A percentile compares a stretch with the other conserved stretches of the same genome.
These are phyloP conservation scores for Diaporthe caulivora DNA, from an alignment of 2,329 filamentous ascomycete genomes.

Conservation along the genomic window DNA sequence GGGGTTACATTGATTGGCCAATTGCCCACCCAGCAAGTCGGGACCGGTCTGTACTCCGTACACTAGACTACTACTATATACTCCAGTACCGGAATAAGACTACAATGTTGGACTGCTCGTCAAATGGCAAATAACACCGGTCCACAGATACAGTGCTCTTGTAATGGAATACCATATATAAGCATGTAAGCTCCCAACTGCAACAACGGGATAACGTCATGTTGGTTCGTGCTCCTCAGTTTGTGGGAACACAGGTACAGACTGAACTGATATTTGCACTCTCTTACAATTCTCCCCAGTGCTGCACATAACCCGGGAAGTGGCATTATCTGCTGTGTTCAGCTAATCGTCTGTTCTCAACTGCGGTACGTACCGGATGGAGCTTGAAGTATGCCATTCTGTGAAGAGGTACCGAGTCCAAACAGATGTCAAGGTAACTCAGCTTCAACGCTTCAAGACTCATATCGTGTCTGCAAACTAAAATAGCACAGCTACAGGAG, in stretches of 20 bases:
- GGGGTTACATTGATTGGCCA: conserved; percentile 25
- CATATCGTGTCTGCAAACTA: too few species aligned
- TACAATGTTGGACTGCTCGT: neutral
- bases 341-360: neutral
- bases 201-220: neutral
- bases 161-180: too few species aligned
- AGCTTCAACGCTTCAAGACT: too few species aligned
- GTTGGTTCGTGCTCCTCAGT: too few species aligned
- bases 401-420: neutral
- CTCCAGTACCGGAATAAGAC: too few species aligned
- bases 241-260: neutral
- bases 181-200: too few species aligned
- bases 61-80: too few species aligned
- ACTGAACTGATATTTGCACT: neutral
- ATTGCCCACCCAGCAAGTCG: neutral
- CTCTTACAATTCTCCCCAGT: neutral
- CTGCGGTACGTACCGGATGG: neutral
- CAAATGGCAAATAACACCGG: neutral
- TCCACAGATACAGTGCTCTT: too few species aligned
- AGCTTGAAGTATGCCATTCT: neutral
- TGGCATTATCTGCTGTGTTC: neutral
- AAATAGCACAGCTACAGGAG: neutral
- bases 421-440: neutral
- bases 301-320: neutral
- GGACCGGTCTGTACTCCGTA: neutral